Base-by-base conservation (phyloP, 768 basidiomycete genomes). In the Lentinula raphanica region DNA sequence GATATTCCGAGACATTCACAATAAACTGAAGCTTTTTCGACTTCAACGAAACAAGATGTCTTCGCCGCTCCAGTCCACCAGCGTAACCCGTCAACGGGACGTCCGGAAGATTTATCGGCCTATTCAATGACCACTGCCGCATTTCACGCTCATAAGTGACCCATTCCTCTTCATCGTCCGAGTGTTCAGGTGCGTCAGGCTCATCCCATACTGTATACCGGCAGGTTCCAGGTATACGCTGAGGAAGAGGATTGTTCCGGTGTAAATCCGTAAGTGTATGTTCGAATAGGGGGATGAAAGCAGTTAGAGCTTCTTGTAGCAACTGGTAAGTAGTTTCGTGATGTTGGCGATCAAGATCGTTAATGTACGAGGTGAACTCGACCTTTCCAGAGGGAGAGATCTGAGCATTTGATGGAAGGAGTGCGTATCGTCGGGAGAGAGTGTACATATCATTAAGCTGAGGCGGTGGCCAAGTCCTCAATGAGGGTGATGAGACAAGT, bases 241-340 rank as follows among this genome's bases (percentile, higher is more conserved):
- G 77, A 8, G 51, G 53, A 1, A 77, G 65, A 2, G 77, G 76
- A 59, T 82, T 82, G 60, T 76, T 76, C 29, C 75, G 68, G 59
- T 82, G 79, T 32, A 83, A 64, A 62, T 83, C 82, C 1, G 80
- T 81, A 13, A 83, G 71, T 17, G 74, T 71, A 56, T 76, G 77
- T 60, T 83, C 81, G 63, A 83, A 81, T 12, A 83, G 66, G 13
- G 82, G 81, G 12, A 83, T 59, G 36, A 76, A 72, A 1, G 60
- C 58, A 1, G 67, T 62, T 5, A 83, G 66, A 27, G 76, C 62
- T 17, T 56, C 56, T 57, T 71, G 67, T 7, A 80, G 64, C 15
- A 65, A 66, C 25, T 42, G 17, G 62, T 78, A 77, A 12, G 75
- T 64, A 17, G 59, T 27, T 15, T 39, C 44, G 55, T 73, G 61